These are phyloP conservation scores for Aciculosporium take DNA, from an alignment of 2,329 filamentous ascomycete genomes.

Conservation along the genomic window DNA sequence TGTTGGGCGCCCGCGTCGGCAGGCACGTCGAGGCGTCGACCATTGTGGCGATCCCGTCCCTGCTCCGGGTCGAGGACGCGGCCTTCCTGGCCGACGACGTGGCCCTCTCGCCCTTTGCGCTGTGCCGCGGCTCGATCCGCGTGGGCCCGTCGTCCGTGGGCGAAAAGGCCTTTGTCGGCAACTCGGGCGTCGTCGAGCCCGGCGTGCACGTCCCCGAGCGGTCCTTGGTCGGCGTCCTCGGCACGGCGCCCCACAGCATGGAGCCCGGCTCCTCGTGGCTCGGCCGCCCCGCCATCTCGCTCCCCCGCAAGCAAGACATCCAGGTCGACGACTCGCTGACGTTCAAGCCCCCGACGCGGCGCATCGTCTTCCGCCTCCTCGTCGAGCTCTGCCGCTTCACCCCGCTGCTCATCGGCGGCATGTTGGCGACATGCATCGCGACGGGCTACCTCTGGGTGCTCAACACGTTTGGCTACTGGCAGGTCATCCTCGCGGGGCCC, in stretches of 20 bases:
- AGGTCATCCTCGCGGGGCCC: slow-evolving; percentile 7
- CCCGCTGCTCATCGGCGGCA: slow-evolving; percentile 7
- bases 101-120: slow-evolving; percentile 8
- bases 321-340: slow-evolving; percentile 9
- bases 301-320: slow-evolving; percentile 8
- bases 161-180: slow-evolving; percentile 9
- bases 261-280: slow-evolving; percentile 11
- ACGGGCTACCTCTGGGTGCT: slow-evolving; percentile 7
- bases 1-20: slow-evolving; percentile 10
- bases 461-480: slow-evolving; percentile 6
- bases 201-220: slow-evolving; percentile 7
- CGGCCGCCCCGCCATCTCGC: slow-evolving; percentile 10
- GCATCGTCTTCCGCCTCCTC: slow-evolving; percentile 7
- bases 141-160: slow-evolving; percentile 8
- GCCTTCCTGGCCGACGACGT: slow-evolving; percentile 13
- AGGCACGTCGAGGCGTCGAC: slow-evolving; percentile 10
- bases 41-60: slow-evolving; percentile 9
- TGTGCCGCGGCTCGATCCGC: slow-evolving; percentile 6
- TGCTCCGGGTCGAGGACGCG: slow-evolving; percentile 9
- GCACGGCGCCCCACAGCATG: slow-evolving; percentile 9
- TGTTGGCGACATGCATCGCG: slow-evolving; percentile 2
- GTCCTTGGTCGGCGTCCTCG: slow-evolving; percentile 10
- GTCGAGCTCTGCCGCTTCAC: slow-evolving; percentile 9
- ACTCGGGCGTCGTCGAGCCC: slow-evolving; percentile 10
- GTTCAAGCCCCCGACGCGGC: slow-evolving; percentile 8